Base-by-base conservation (phyloP, 78 protist species). In the Creolimax fragrantissima region DNA sequence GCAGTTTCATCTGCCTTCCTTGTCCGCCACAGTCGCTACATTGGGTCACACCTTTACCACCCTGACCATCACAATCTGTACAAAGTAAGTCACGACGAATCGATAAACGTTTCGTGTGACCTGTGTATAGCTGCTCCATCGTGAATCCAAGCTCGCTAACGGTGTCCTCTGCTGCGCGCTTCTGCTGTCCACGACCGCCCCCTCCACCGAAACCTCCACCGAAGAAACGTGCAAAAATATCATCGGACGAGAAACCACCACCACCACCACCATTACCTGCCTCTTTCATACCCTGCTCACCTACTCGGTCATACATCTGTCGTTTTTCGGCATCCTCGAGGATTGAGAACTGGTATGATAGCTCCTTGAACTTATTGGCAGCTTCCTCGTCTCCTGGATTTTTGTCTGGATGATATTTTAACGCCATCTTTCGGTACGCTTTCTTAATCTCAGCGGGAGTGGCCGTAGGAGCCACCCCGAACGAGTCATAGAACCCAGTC, bases 351-450 rank as follows among this genome's bases (percentile, higher is more conserved):
- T 99, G 99, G 3, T 85, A 86, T 35, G 94, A 90, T 83, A 97
- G 93, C 92, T 97, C 97, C 93, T 97, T 96, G 96, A 98, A 98
- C 93, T 91, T 36, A 32, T 3, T 41, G 39, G 90, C 93, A 85
- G 17, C 37, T 3, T 58, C 45, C 42, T 85, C 95, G 74, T 95
- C 95, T 24, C 93, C 97, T 32, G 92, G 95, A 88, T 97, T 97
- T 93, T 96, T 96, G 95, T 98, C 99, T 39, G 99, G 99, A 81
- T 98, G 99, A 93, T 93, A 95, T 96, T 98, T 97, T 39, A 97
- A 91, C 35, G 99, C 99, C 88, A 97, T 66, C 94, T 96, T 96
- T 17, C 95, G 39, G 66, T 94, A 92, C 41, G 96, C 96, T 89
- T 96, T 96, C 89, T 95, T 95, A 84, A 96, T 89, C 24, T 95